Base-by-base conservation (phyloP, 306 rosid species). In the Senna tora region DNA sequence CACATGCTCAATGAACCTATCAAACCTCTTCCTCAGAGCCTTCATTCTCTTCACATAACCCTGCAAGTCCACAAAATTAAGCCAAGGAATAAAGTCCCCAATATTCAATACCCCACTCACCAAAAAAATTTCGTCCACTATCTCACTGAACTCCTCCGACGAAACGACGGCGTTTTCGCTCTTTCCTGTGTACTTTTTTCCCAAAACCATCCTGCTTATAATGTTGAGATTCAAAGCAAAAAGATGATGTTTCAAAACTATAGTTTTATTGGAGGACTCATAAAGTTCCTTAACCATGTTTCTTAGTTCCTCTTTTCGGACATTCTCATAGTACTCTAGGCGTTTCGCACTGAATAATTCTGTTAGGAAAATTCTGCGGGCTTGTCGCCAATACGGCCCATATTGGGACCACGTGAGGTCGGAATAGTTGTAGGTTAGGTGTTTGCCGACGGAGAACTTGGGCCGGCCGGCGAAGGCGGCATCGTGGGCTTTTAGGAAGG, bases 11-110 rank as follows among this genome's bases (percentile, higher is more conserved):
- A 39, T 53, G 51, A 92, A 92, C 72, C 81, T 72, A 72, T 89
- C 93, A 39, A 89, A 75, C 21, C 87, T 89, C 85, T 86, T 89
- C 67, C 81, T 71, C 82, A 87, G 36, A 7, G 79, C 74, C 82
- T 89, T 92, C 97, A 89, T 92, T 54, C 96, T 86, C 87, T 87
- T 92, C 9, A 89, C 62, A 49, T 89, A 92, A 6, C 97, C 97
- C 36, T 92, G 97, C 32, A 86, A 67, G 47, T 92, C 97, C 77
- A 92, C 54, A 85, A 87, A 89, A 69, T 86, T 21, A 5, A 92
- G 16, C 93, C 96, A 92, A 49, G 96, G 96, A 1, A 92, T 87
- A 0, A 83, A 86, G n/a, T 92, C 97, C 0, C 97, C 97, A 9
- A 89, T 84, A 49, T 87, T 92, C 7, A 87, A 34, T 9, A 87